These are phyloP conservation scores for Boletus rex-veris DNA, from an alignment of 768 basidiomycete genomes.

Conservation along the genomic window DNA sequence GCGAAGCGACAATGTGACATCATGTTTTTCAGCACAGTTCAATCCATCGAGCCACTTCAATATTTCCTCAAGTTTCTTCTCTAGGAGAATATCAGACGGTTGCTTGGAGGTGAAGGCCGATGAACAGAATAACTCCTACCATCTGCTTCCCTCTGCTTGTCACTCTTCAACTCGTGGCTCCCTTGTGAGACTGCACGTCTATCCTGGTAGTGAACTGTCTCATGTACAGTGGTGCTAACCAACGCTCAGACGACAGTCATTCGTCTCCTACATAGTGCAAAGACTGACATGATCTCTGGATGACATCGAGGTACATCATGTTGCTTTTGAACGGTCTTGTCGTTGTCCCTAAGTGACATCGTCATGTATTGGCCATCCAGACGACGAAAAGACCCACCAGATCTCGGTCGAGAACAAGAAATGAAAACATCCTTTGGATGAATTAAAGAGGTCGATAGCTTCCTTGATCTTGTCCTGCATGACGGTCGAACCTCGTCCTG, in stretches of 20 bases:
- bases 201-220: too few relatives aligned
- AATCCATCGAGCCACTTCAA: constrained; percentile 1
- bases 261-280: too few relatives aligned
- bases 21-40: constrained; percentile 5
- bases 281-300: neutral
- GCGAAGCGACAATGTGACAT: neutral
- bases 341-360: neutral
- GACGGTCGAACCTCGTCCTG: neutral
- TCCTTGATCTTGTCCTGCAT: neutral
- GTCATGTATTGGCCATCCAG: neutral
- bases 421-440: neutral
- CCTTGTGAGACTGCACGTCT: neutral
- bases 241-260: neutral
- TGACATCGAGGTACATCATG: neutral
- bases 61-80: neutral
- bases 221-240: too few relatives aligned
- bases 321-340: neutral
- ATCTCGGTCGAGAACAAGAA: constrained; percentile 1
- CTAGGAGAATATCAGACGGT: neutral
- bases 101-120: neutral
- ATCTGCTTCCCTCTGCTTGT: neutral
- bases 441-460: neutral
- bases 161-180: neutral
- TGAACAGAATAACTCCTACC: neutral
- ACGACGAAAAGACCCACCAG: neutral